A percentile compares a stretch with the other conserved stretches of the same genome.
Evolutionary conservation across 2,329 filamentous ascomycete species (phyloP).

Genomic region (Zasmidium cellare): DNA sequence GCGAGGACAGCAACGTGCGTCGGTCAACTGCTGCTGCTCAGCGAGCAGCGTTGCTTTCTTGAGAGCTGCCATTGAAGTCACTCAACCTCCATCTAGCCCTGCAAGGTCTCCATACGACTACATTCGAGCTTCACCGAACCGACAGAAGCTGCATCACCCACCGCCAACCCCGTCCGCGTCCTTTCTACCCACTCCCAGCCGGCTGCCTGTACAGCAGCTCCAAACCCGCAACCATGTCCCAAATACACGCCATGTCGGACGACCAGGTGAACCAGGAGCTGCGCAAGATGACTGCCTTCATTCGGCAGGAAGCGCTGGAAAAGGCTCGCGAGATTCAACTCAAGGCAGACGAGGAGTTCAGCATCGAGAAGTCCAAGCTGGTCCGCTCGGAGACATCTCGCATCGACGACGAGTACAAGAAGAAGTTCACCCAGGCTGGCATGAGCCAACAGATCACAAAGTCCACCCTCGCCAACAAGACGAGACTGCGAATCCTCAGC

Average conservation of each 20-base stretch:
- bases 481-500: conserved; percentile 80
- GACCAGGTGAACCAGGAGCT: conserved; percentile 97
- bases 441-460: conserved; percentile 99
- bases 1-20: conserved; percentile 6
- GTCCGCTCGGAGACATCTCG: conserved; percentile 90
- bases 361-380: conserved; percentile 98
- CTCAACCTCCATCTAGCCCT: not conserved
- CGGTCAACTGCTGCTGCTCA: conserved; percentile 2
- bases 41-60: not conserved
- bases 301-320: conserved; percentile 95
- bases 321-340: conserved; percentile 97
- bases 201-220: conserved; percentile 16
- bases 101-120: not conserved
- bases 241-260: conserved; percentile 92
- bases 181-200: not conserved
- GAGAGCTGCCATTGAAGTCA: conserved; percentile 3
- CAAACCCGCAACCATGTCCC: conserved; percentile 69
- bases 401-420: conserved; percentile 92
- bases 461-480: conserved; percentile 95
- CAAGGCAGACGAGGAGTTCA: conserved; percentile 98
- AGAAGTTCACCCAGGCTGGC: conserved; percentile 98
- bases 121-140: not conserved
- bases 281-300: conserved; percentile 99
- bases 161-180: not conserved
- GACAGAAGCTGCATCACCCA: not conserved